Evolutionary conservation across 2,329 filamentous ascomycete species (phyloP).

Genomic region (Beauveria sp.): DNA sequence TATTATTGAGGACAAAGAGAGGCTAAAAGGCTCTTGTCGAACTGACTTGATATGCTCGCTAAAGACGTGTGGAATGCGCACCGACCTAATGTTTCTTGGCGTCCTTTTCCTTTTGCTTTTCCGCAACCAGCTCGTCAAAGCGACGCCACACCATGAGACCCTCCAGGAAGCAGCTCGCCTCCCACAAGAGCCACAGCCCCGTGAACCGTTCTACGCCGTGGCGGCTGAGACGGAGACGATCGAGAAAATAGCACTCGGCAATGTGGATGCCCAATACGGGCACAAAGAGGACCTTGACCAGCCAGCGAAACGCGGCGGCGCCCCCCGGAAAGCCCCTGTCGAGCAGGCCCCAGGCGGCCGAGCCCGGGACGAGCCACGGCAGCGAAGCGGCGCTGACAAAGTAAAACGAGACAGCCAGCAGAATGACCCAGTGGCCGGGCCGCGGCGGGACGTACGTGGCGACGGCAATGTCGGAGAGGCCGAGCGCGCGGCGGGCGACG

Average conservation of each 20-base stretch:
- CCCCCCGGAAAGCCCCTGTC: constrained; percentile 50
- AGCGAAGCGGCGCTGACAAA: constrained; percentile 41
- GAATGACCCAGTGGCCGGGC: constrained; percentile 43
- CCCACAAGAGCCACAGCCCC: constrained; percentile 49
- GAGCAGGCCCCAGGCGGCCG: constrained; percentile 40
- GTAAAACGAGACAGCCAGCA: constrained; percentile 47
- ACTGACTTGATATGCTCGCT: neutral
- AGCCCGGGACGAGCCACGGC: constrained; percentile 46
- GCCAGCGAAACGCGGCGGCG: constrained; percentile 46
- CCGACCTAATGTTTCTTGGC: constrained; percentile 26
- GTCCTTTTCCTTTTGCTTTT: constrained; percentile 28
- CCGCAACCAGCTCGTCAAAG: constrained; percentile 33
- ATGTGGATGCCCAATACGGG: constrained; percentile 58
- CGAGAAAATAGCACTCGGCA: constrained; percentile 51
- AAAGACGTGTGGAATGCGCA: neutral
- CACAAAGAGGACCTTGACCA: constrained; percentile 51
- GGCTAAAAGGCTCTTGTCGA: neutral
- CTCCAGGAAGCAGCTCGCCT: constrained; percentile 44
- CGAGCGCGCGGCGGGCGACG: constrained; percentile 49
- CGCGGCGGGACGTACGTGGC: constrained; percentile 32
- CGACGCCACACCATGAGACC: constrained; percentile 42
- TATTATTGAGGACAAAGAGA: constrained; percentile 19
- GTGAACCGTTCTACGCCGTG: constrained; percentile 40
- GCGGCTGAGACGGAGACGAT: constrained; percentile 36
- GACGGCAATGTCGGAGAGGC: constrained; percentile 42